Evolutionary conservation across 176 grass and related monocot species (phyloP).

Genomic region (Eremochloa ophiuroides): DNA sequence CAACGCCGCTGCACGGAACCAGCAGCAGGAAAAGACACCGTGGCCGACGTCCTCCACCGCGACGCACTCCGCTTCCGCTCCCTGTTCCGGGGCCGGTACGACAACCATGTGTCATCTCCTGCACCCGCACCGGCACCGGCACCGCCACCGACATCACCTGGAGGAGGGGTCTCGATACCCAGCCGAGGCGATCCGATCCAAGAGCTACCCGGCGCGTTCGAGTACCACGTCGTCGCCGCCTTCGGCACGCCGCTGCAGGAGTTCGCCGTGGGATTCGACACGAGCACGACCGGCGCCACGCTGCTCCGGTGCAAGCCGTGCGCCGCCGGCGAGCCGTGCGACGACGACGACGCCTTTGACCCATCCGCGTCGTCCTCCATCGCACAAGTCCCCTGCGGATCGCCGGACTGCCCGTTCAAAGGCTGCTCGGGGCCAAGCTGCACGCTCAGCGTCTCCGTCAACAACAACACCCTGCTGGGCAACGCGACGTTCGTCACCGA

Average conservation of each 20-base stretch:
- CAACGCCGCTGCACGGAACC: neutral
- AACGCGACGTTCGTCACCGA: neutral
- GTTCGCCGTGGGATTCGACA: conserved; percentile 5
- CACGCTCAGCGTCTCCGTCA: neutral
- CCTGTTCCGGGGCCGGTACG: neutral
- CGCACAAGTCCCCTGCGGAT: neutral
- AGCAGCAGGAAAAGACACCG: neutral
- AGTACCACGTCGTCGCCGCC: conserved; percentile 10
- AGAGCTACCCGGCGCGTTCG: neutral
- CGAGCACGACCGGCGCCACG: neutral
- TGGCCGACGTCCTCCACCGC: conserved; percentile 8
- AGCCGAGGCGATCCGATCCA: neutral
- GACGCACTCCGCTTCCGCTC: conserved; percentile 3
- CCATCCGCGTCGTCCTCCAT: neutral
- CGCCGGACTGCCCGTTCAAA: conserved; percentile 9
- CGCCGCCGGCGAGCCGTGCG: neutral
- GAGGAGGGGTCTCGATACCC: neutral
- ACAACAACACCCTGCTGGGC: neutral
- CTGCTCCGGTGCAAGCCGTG: conserved; percentile 12
- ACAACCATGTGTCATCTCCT: neutral
- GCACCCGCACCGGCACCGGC: no score
- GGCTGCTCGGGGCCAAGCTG: neutral
- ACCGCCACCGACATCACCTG: neutral
- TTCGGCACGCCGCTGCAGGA: neutral
- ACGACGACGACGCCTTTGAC: neutral